These are phyloP conservation scores for Verruconis gallopava DNA, from an alignment of 2,329 filamentous ascomycete species.

Conservation along the genomic window DNA sequence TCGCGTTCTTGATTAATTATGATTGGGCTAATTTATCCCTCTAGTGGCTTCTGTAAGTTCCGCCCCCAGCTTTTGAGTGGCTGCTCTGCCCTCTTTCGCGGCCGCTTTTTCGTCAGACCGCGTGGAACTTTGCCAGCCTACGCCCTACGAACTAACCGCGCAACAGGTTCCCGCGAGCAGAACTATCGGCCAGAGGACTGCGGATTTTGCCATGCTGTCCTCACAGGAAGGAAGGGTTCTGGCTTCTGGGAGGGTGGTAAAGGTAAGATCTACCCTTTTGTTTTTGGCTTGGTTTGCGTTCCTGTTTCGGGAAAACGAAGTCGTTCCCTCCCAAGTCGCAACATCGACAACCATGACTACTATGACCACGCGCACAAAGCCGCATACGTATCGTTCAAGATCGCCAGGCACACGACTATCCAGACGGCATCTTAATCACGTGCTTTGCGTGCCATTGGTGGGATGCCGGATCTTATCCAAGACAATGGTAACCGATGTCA, in stretches of 20 bases:
- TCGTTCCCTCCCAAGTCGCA: not conserved
- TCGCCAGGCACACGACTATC: not conserved
- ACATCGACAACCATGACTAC: not conserved
- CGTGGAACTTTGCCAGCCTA: too few relatives aligned
- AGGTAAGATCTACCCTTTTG: conserved; percentile 22
- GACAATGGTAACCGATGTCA: too few relatives aligned
- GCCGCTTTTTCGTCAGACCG: too few relatives aligned
- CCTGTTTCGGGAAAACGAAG: not conserved
- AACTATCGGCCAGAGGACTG: conserved; percentile 67
- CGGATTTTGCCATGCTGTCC: conserved; percentile 54
- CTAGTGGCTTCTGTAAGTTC: conserved; percentile 16
- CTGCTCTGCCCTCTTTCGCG: too few relatives aligned
- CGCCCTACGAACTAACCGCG: too few relatives aligned
- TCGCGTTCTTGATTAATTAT: not conserved
- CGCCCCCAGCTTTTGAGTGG: not conserved
- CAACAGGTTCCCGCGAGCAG: conserved; percentile 60
- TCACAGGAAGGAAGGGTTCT: conserved; percentile 51
- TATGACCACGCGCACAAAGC: not conserved
- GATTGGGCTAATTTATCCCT: conserved; percentile 7
- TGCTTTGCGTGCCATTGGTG: too few relatives aligned
- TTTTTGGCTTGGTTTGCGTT: too few relatives aligned
- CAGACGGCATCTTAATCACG: too few relatives aligned
- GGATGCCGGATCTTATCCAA: not conserved
- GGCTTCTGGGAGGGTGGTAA: conserved; percentile 86
- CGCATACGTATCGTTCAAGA: not conserved